Conservation (phyloP, 768 basidiomycete species). For the Clathrus columnatus region DNA sequence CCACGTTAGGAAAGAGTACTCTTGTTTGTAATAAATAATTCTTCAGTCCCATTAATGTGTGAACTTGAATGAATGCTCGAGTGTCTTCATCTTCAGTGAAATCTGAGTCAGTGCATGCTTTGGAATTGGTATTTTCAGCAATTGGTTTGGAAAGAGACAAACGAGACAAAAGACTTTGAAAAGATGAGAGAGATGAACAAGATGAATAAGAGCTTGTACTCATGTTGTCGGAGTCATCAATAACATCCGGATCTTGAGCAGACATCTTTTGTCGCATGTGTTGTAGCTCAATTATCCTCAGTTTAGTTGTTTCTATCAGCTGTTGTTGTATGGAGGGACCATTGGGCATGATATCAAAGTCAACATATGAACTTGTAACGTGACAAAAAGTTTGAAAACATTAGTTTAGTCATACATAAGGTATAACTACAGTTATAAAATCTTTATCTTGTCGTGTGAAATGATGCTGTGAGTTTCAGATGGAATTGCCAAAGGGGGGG, state of each 20-base stretch:
- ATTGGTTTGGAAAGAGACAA: constrained; percentile 4
- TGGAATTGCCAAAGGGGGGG: background rate
- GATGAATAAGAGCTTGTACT: background rate
- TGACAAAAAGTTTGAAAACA: background rate
- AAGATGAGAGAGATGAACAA: background rate
- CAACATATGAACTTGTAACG: background rate
- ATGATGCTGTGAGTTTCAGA: background rate
- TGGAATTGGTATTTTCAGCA: constrained; percentile 1
- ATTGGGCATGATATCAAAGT: background rate
- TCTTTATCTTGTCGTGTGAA: background rate
- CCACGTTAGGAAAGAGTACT: background rate
- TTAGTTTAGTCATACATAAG: background rate
- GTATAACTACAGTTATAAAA: background rate
- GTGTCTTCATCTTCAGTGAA: background rate
- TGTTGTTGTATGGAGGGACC: background rate
- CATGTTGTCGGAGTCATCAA: background rate
- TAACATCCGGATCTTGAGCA: background rate
- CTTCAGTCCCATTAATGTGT: background rate
- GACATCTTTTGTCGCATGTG: background rate
- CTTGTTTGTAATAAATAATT: background rate
- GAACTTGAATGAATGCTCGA: background rate
- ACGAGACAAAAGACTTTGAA: background rate
- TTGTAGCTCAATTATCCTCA: background rate
- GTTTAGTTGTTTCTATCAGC: background rate
- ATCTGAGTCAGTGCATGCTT: background rate